A percentile compares a stretch with the other conserved stretches of the same genome.
phyloP scores from a whole-genome alignment of 768 basidiomycete species.

The Rhizopogon roseolus region DNA sequence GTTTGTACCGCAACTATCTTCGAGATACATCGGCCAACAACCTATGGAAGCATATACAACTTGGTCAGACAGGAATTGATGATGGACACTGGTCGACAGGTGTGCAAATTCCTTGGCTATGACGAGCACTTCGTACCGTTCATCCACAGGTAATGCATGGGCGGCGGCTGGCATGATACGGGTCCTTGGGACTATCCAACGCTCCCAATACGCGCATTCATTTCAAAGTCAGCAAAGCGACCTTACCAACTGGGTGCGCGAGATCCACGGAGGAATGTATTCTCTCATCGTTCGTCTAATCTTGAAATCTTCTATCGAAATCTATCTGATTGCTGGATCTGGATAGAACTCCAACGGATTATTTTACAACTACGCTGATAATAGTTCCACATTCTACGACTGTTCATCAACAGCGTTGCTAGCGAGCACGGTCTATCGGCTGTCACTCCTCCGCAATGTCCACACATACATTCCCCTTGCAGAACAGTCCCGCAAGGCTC shows the following conservation, averaged over 20 bases:
- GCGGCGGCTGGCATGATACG: conserved; percentile 85
- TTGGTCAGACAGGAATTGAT: conserved; percentile 53
- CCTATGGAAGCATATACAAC: conserved; percentile 75
- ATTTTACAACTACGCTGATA: conserved; percentile 72
- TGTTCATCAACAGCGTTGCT: conserved; percentile 70
- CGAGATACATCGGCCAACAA: conserved; percentile 42
- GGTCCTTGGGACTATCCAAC: conserved; percentile 69
- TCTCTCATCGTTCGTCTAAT: conserved; percentile 42
- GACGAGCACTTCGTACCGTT: not conserved
- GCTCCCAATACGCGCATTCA: conserved; percentile 47
- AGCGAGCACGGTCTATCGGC: conserved; percentile 71
- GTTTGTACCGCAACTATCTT: conserved; percentile 65
- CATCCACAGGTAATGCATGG: conserved; percentile 72
- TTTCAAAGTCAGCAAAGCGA: conserved; percentile 52
- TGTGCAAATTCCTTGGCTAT: conserved; percentile 18
- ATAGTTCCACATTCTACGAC: conserved; percentile 61
- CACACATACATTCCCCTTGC: conserved; percentile 52
- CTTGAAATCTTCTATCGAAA: not conserved
- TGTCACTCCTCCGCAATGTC: conserved; percentile 49
- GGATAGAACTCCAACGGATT: conserved; percentile 10
- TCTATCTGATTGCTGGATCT: not conserved
- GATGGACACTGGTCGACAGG: conserved; percentile 79
- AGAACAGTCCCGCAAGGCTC: conserved; percentile 43
- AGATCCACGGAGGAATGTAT: conserved; percentile 76
- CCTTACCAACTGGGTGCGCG: conserved; percentile 58